These are phyloP conservation scores for Nemania sp. DNA, from an alignment of 2,329 filamentous ascomycete genomes.

Conservation along the genomic window DNA sequence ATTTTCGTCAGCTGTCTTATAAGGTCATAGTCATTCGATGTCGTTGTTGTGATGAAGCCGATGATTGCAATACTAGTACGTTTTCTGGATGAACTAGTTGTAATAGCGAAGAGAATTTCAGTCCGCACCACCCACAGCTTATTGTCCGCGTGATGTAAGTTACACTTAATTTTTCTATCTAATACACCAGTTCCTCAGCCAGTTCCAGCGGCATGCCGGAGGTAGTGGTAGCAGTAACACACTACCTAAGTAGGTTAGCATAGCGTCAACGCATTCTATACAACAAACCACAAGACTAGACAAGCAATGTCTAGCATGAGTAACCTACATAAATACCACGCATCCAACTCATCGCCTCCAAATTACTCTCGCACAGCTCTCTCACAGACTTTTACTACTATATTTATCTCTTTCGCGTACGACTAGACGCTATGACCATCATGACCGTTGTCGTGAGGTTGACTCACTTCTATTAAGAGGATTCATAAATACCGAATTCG, in stretches of 20 bases:
- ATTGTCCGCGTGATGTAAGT: neutral
- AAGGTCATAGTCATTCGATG: neutral
- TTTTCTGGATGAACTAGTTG: neutral
- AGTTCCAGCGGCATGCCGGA: neutral
- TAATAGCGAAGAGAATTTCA: neutral
- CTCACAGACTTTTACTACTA: neutral
- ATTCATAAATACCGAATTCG: neutral
- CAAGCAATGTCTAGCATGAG: neutral
- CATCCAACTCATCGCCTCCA: neutral
- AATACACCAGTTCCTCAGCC: neutral
- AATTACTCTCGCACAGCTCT: too few species aligned
- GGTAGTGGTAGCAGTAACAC: neutral
- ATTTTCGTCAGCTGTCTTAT: neutral
- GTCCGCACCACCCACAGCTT: neutral
- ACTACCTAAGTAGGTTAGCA: too few species aligned
- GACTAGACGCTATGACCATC: neutral
- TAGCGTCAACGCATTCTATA: neutral
- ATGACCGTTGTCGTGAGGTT: neutral
- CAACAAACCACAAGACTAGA: too few species aligned
- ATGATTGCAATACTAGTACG: neutral
- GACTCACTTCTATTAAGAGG: neutral
- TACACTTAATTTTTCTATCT: neutral
- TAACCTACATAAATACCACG: neutral
- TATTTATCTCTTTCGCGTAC: neutral
- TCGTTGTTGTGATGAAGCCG: neutral